These are phyloP conservation scores for Penicillium sp. DNA, from an alignment of 2,329 filamentous ascomycete species.

Conservation along the genomic window DNA sequence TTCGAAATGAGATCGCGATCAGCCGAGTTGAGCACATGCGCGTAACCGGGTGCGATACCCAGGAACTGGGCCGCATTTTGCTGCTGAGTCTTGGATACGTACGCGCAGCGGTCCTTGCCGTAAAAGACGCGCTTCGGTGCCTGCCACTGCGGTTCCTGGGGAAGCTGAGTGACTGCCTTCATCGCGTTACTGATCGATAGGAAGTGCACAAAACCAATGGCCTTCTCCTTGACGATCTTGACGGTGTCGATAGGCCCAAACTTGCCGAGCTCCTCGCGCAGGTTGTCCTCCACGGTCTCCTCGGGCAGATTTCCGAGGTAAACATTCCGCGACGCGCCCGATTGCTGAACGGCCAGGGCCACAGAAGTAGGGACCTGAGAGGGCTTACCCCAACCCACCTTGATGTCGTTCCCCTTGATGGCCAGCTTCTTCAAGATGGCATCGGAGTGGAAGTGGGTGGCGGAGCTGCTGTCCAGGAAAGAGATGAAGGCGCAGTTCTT, in stretches of 20 bases:
- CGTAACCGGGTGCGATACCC: slow-evolving; percentile 92
- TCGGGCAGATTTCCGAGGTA: slow-evolving; percentile 92
- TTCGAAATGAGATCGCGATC: slow-evolving; percentile 96
- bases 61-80: slow-evolving; percentile 98
- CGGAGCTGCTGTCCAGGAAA: slow-evolving; percentile 94
- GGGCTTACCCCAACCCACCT: slow-evolving; percentile 98
- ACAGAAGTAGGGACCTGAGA: slow-evolving; percentile 97
- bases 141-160: slow-evolving; percentile 92
- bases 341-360: slow-evolving; percentile 94
- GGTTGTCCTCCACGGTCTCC: slow-evolving; percentile 82
- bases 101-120: slow-evolving; percentile 95
- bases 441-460: slow-evolving; percentile 98
- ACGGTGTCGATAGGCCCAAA: slow-evolving; percentile 96
- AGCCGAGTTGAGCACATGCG: slow-evolving; percentile 90
- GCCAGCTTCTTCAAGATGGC: slow-evolving; percentile 99
- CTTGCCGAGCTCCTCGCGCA: slow-evolving; percentile 91
- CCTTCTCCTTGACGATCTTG: slow-evolving; percentile 97
- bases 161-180: slow-evolving; percentile 94
- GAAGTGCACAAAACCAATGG: slow-evolving; percentile 96
- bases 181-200: slow-evolving; percentile 96
- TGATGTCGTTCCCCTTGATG: slow-evolving; percentile 98
- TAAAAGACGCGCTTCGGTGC: slow-evolving; percentile 94
- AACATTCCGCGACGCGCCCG: slow-evolving; percentile 91
- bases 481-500: slow-evolving; percentile 99
- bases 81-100: slow-evolving; percentile 98